Evolutionary conservation across 345 rosid genomes (phyloP), one percentile per base, ranked within the genome.

Genomic region (Salix udensis): DNA sequence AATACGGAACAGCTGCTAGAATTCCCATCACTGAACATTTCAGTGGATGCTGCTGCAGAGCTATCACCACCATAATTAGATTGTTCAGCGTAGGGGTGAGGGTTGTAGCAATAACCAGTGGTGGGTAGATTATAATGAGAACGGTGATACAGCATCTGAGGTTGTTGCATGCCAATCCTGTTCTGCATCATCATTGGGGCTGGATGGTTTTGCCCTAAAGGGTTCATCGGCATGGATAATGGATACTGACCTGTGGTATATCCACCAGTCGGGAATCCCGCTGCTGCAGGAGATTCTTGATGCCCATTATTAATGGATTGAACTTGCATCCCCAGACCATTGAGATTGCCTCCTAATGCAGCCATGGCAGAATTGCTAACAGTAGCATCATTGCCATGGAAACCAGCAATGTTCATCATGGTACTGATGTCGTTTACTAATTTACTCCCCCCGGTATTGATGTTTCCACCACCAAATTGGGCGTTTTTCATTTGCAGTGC

Each of bases 101-200:
- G 86, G 60, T 84, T 85, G 74, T 85, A 85, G 72, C 79, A 88
- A 78, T 90, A 92, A 65, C 91, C 94, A 52, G 91, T 90, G 84
- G 64, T 89, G 1, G 90, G 80, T 66, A 78, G 94, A 68, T 81
- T 79, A 58, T 80, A 73, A 10, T 88, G 83, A 9, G 94, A 82
- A 73, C 92, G 84, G 74, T 90, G 89, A 61, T 90, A 90, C 89
- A 88, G 87, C 89, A 92, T 87, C 75, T 88, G 96, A 0, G 90
- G 90, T 71, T 79, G 88, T 39, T 71, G 88, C 85, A 79, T 68
- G 75, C 78, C 64, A 19, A 80, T 80, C 83, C 87, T 78, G 61
- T 80, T 87, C 67, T 82, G 91, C 88, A 81, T 86, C 90, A 77
- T 74, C 84, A 84, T 68, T 76, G 85, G 68, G 79, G 67, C 81